Percentiles rank a stretch among this genome's conserved stretches.
phyloP scores from a whole-genome alignment of 2,329 filamentous ascomycete genomes.

The Penicillium sp. region DNA sequence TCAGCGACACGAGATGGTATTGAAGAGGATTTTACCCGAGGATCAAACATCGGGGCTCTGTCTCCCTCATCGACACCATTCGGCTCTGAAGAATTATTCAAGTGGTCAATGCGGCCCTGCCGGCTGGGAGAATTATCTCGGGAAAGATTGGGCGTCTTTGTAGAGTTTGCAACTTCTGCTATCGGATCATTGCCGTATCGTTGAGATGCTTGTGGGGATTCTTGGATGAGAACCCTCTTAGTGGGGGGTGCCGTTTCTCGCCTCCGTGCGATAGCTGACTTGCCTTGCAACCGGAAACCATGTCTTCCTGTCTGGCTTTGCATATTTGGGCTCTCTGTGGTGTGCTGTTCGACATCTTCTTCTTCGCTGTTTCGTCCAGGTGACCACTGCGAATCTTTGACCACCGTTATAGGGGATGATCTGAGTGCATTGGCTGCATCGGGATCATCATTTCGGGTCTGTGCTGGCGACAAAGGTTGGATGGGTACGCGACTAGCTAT shows the following conservation, averaged over 20 bases:
- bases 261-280: constrained; percentile 20
- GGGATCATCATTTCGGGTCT: constrained; percentile 5
- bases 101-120: constrained; percentile 19
- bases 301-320: constrained; percentile 1
- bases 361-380: constrained; percentile 25
- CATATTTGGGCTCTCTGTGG: not conserved
- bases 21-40: constrained; percentile 39
- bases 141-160: constrained; percentile 13
- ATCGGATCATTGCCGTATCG: constrained; percentile 15
- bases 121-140: constrained; percentile 15
- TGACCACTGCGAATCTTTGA: constrained; percentile 45
- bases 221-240: constrained; percentile 24
- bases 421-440: constrained; percentile 14
- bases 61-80: constrained; percentile 13
- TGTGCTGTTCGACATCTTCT: not conserved
- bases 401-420: constrained; percentile 40
- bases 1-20: constrained; percentile 47
- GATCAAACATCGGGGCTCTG: constrained; percentile 18
- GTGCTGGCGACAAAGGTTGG: constrained; percentile 5
- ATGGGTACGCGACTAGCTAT: constrained; percentile 18
- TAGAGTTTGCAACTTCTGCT: constrained; percentile 18
- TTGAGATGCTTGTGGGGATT: constrained; percentile 31
- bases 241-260: constrained; percentile 24
- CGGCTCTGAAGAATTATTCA: constrained; percentile 22
- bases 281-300: constrained; percentile 13